phyloP scores from a whole-genome alignment of 2,329 filamentous ascomycete genomes.

The Trichophyton schoenleinii region DNA sequence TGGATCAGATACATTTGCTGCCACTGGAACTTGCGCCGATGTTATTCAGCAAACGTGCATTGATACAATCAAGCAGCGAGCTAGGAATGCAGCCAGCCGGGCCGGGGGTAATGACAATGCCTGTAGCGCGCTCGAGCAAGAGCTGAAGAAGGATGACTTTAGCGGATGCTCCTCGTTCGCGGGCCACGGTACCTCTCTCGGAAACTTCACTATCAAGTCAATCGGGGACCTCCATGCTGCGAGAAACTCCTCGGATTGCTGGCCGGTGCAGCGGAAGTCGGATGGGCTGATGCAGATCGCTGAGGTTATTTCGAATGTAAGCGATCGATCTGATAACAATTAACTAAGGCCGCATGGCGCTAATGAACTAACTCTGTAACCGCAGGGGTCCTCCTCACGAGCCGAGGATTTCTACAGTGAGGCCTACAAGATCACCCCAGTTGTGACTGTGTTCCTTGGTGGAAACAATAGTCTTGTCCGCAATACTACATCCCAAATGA shows the following conservation, averaged over 20 bases:
- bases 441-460: constrained; percentile 12
- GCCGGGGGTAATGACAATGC: neutral
- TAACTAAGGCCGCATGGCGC: neutral
- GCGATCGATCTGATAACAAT: neutral
- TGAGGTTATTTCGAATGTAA: neutral
- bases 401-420: neutral
- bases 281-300: neutral
- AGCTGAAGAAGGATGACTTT: neutral
- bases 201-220: neutral
- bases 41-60: constrained; percentile 13
- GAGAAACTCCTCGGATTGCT: neutral
- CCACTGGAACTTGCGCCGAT: constrained; percentile 12
- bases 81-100: neutral
- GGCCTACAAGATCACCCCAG: constrained; percentile 12
- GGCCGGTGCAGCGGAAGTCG: neutral
- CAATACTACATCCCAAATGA: constrained; percentile 11
- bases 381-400: constrained; percentile 6
- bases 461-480: constrained; percentile 7
- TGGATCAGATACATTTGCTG: neutral
- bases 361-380: neutral
- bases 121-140: neutral
- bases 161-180: neutral
- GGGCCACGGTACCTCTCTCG: neutral
- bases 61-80: constrained; percentile 10
- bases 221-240: neutral